phyloP scores from a whole-genome alignment of 2,329 filamentous ascomycete genomes.

The Karstenula rhodostoma region DNA sequence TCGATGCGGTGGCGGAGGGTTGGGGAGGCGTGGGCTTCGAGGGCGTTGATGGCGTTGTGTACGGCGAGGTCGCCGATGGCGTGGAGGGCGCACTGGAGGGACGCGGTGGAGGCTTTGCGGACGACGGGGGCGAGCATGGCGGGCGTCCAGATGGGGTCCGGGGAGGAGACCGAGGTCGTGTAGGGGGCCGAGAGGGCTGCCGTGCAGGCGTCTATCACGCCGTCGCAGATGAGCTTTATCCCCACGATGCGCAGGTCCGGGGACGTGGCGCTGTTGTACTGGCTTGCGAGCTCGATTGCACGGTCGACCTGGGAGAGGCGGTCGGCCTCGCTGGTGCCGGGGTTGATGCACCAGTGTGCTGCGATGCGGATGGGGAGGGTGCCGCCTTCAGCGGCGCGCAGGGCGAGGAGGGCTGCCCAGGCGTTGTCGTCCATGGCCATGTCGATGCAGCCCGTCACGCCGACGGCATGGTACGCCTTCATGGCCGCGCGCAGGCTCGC shows the following conservation, averaged over 20 bases:
- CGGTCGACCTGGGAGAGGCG: conserved; percentile 60
- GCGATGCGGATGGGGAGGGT: conserved; percentile 59
- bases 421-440: conserved; percentile 68
- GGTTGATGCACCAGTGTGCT: conserved; percentile 65
- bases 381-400: conserved; percentile 44
- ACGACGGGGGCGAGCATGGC: conserved; percentile 64
- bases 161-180: conserved; percentile 54
- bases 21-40: conserved; percentile 55
- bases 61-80: conserved; percentile 71
- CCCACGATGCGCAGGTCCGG: conserved; percentile 64
- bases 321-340: conserved; percentile 54
- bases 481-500: conserved; percentile 58
- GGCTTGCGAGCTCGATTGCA: conserved; percentile 57
- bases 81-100: conserved; percentile 69
- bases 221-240: conserved; percentile 72
- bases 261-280: conserved; percentile 55
- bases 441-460: conserved; percentile 65
- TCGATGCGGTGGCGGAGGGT: conserved; percentile 68
- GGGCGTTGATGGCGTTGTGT: conserved; percentile 64
- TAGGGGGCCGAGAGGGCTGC: conserved; percentile 69
- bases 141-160: conserved; percentile 64
- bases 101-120: conserved; percentile 60
- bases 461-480: conserved; percentile 58
- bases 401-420: conserved; percentile 60
- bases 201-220: conserved; percentile 71